These are phyloP conservation scores for Raffaelea albimanens DNA, from an alignment of 2,329 filamentous ascomycete species.

Conservation along the genomic window DNA sequence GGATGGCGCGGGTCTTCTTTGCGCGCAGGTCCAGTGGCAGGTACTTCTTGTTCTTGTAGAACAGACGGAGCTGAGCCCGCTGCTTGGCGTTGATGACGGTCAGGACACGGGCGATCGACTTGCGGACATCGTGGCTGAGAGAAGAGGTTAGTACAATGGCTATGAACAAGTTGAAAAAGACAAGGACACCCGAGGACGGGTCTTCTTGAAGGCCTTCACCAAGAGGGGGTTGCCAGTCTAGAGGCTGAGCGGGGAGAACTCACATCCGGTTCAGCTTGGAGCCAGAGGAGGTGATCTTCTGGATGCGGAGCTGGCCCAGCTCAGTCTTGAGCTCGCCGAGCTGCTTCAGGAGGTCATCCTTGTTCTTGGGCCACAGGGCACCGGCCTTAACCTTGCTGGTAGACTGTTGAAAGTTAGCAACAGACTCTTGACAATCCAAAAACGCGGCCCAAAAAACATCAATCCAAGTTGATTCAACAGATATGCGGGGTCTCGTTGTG, in stretches of 20 bases:
- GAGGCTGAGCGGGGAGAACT: constrained; percentile 23
- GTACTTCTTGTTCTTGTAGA: constrained; percentile 99
- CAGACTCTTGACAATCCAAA: no score
- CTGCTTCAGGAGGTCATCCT: constrained; percentile 95
- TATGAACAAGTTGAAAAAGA: constrained; percentile 5
- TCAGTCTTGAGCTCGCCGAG: constrained; percentile 92
- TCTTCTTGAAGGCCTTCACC: background rate
- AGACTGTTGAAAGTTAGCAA: constrained; percentile 31
- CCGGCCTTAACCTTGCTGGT: constrained; percentile 78
- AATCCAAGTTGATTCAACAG: no score
- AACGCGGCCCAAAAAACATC: no score
- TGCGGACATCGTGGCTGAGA: constrained; percentile 90
- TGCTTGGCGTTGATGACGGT: constrained; percentile 99
- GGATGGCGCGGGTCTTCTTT: constrained; percentile 97
- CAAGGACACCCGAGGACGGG: constrained; percentile 11
- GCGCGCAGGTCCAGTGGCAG: constrained; percentile 93
- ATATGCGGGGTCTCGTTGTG: no score
- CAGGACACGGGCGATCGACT: constrained; percentile 97
- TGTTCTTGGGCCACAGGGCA: constrained; percentile 98
- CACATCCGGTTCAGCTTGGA: constrained; percentile 98
- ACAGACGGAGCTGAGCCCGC: constrained; percentile 91
- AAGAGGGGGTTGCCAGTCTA: background rate
- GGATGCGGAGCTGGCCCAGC: constrained; percentile 90
- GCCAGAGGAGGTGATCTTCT: constrained; percentile 93
- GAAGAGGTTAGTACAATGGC: constrained; percentile 1